These are phyloP conservation scores for Parachlorella kessleri DNA, from an alignment of 139 green algal genomes.

Conservation along the genomic window DNA sequence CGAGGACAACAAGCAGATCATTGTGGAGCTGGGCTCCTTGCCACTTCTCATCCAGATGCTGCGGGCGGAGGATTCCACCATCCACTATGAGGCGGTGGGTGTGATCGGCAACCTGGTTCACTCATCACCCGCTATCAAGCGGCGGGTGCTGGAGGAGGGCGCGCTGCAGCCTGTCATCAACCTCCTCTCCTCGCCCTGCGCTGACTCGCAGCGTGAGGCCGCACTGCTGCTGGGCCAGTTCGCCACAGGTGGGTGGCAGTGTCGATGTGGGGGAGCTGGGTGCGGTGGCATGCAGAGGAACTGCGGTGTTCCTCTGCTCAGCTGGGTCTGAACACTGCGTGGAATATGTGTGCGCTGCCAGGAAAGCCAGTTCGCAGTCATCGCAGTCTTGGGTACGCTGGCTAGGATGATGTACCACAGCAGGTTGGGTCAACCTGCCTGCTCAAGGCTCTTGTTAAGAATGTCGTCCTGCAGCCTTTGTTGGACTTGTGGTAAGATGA, in stretches of 20 bases:
- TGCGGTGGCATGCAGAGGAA: too few species aligned
- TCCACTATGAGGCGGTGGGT: constrained; percentile 98
- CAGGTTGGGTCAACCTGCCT: too few species aligned
- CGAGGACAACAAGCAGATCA: constrained; percentile 98
- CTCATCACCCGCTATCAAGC: constrained; percentile 81
- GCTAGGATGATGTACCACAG: too few species aligned
- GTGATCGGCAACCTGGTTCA: constrained; percentile 99
- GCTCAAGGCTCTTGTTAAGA: too few species aligned
- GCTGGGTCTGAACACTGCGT: too few species aligned
- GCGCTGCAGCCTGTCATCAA: constrained; percentile 98
- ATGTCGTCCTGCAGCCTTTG: too few species aligned
- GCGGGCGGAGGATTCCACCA: constrained; percentile 82
- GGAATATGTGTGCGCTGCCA: too few species aligned
- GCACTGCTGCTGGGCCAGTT: constrained; percentile 98
- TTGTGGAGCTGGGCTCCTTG: constrained; percentile 91
- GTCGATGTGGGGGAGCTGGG: too few species aligned
- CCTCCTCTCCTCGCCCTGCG: constrained; percentile 80
- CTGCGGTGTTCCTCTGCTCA: too few species aligned
- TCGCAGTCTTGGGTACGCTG: too few species aligned
- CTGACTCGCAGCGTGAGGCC: constrained; percentile 93
- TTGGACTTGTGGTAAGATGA: too few species aligned
- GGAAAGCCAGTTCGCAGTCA: too few species aligned
- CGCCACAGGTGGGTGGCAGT: constrained; percentile 67
- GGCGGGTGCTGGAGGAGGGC: constrained; percentile 76
- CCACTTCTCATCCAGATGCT: constrained; percentile 96